A percentile compares a stretch with the other conserved stretches of the same genome.
Conservation (phyloP, 768 basidiomycete species). For the Termitomyces sp. region DNA sequence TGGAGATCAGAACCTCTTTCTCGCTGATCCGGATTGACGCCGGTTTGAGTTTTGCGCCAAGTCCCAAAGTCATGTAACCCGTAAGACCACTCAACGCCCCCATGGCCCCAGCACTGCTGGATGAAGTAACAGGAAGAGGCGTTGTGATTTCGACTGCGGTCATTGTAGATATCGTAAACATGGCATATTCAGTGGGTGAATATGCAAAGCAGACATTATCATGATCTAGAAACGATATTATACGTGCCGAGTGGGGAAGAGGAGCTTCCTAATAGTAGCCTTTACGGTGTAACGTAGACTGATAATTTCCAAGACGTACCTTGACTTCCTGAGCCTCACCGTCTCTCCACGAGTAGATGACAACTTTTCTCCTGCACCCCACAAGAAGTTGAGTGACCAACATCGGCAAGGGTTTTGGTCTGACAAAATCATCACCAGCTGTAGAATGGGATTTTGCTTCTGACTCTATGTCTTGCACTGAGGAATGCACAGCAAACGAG, state of each 20-base stretch:
- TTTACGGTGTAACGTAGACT: background rate
- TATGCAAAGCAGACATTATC: slow-evolving; percentile 72
- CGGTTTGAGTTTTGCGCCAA: slow-evolving; percentile 72
- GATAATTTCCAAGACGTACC: slow-evolving; percentile 33
- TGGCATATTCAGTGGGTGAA: slow-evolving; percentile 69
- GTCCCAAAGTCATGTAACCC: slow-evolving; percentile 81
- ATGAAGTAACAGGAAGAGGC: slow-evolving; percentile 39
- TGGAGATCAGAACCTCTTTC: slow-evolving; percentile 64
- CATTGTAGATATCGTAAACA: slow-evolving; percentile 63
- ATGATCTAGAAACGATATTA: slow-evolving; percentile 66
- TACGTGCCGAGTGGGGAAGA: slow-evolving; percentile 88
- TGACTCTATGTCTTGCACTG: slow-evolving; percentile 39
- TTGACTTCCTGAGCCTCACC: slow-evolving; percentile 70
- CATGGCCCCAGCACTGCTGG: slow-evolving; percentile 48
- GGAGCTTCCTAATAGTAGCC: slow-evolving; percentile 59
- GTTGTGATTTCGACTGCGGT: slow-evolving; percentile 50
- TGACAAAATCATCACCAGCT: slow-evolving; percentile 25
- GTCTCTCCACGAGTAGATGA: slow-evolving; percentile 84
- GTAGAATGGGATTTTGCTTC: slow-evolving; percentile 18
- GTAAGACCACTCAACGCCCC: slow-evolving; percentile 76
- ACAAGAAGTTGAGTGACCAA: slow-evolving; percentile 75
- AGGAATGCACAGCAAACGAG: slow-evolving; percentile 73
- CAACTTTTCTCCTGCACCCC: slow-evolving; percentile 81
- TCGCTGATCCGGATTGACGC: slow-evolving; percentile 50
- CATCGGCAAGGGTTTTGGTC: slow-evolving; percentile 49